Evolutionary conservation across 2,329 filamentous ascomycete species (phyloP).

Genomic region (Fusarium sublunatum): DNA sequence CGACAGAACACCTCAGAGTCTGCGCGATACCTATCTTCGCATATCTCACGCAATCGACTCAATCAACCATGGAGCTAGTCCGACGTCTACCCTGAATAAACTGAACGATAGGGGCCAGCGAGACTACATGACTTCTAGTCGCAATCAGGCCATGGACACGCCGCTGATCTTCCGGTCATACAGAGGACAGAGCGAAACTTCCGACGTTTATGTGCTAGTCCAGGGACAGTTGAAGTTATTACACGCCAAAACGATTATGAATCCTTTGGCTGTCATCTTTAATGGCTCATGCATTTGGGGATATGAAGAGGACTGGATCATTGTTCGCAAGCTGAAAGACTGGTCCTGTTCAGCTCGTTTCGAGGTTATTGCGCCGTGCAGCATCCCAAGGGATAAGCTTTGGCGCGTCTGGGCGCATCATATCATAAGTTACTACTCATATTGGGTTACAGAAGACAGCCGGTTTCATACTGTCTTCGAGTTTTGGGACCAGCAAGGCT

Average conservation of each 20-base stretch:
- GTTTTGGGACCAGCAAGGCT: conserved; percentile 16
- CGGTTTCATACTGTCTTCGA: not conserved
- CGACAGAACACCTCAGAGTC: not conserved
- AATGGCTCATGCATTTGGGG: not conserved
- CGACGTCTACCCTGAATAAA: not conserved
- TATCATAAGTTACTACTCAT: not conserved
- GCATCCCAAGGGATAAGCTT: too few species aligned
- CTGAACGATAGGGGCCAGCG: not conserved
- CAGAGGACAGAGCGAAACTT: not conserved
- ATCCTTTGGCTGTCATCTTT: not conserved
- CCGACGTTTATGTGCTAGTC: conserved; percentile 3
- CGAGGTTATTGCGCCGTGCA: not conserved
- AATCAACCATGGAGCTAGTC: not conserved
- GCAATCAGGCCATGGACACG: not conserved
- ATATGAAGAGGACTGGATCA: not conserved
- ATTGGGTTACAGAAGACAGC: not conserved
- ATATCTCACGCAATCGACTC: conserved; percentile 7
- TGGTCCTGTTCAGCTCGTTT: conserved; percentile 8
- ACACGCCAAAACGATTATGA: not conserved
- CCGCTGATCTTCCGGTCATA: conserved; percentile 6
- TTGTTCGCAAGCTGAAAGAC: conserved; percentile 12
- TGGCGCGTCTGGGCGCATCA: not conserved
- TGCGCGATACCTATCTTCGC: conserved; percentile 5
- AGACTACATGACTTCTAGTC: not conserved
- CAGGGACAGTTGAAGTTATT: not conserved